Evolutionary conservation across 108 stramenopile genomes (phyloP).

Genomic region (Cylindrotheca fusiformis): DNA sequence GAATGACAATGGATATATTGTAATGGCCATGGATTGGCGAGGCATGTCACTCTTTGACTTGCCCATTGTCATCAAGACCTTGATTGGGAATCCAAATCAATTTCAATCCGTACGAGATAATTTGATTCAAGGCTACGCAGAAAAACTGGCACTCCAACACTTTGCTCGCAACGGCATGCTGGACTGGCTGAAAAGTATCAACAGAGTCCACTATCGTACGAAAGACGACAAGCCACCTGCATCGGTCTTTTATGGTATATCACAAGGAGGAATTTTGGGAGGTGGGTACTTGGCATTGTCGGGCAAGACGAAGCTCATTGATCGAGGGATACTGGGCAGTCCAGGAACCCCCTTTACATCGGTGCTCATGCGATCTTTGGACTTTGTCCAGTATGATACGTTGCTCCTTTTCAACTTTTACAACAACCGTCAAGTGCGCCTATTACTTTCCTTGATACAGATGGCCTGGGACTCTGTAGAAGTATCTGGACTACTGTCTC

Average conservation of each 20-base stretch:
- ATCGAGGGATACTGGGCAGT: constrained; percentile 57
- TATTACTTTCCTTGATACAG: constrained; percentile 58
- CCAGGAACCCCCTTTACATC: constrained; percentile 78
- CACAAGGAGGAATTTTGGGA: constrained; percentile 78
- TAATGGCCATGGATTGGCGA: constrained; percentile 68
- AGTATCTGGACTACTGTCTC: constrained; percentile 56
- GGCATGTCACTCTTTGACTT: constrained; percentile 69
- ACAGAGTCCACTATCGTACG: neutral
- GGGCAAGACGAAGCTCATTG: constrained; percentile 43
- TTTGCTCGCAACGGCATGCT: constrained; percentile 40
- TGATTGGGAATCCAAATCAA: constrained; percentile 34
- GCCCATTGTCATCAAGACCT: constrained; percentile 45
- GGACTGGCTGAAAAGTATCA: neutral
- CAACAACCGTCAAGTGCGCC: constrained; percentile 66
- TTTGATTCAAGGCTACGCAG: constrained; percentile 59
- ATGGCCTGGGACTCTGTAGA: constrained; percentile 76
- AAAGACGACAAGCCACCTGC: constrained; percentile 1
- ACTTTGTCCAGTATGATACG: constrained; percentile 54
- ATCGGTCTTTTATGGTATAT: constrained; percentile 70
- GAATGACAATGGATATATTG: constrained; percentile 55
- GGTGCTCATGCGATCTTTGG: constrained; percentile 53
- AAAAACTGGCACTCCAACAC: constrained; percentile 55
- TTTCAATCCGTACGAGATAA: constrained; percentile 48
- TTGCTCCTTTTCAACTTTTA: constrained; percentile 59
- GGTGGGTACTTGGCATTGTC: constrained; percentile 51